phyloP scores from a whole-genome alignment of 495 filamentous ascomycete species.

The Aspergillus funiculosus region DNA sequence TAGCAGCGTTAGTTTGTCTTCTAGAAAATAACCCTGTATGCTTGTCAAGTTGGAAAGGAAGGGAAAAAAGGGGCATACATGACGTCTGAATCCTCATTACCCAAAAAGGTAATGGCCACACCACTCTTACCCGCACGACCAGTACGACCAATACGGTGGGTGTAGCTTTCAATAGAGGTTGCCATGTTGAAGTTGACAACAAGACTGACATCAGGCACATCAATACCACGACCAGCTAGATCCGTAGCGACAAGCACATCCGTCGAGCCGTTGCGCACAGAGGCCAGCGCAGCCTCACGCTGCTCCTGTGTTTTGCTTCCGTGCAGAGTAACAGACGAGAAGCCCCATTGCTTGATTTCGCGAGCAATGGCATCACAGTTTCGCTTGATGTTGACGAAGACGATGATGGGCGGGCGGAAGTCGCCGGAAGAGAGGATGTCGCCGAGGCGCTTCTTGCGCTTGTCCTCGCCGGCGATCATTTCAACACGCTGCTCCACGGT shows the following conservation, averaged over 20 bases:
- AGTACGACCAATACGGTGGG: conserved; percentile 95
- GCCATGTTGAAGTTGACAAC: conserved; percentile 99
- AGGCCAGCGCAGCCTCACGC: conserved; percentile 88
- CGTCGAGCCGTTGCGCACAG: conserved; percentile 68
- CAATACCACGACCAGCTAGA: conserved; percentile 95
- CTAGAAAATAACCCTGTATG: too few species aligned
- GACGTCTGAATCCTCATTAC: conserved; percentile 85
- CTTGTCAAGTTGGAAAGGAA: not conserved
- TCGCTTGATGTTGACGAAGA: conserved; percentile 99
- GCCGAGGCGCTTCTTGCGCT: conserved; percentile 89
- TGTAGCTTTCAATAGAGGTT: conserved; percentile 87
- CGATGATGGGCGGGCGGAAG: conserved; percentile 90
- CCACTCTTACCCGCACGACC: conserved; percentile 97
- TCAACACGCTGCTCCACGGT: conserved; percentile 98
- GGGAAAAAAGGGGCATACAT: conserved; percentile 55
- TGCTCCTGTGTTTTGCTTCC: conserved; percentile 97
- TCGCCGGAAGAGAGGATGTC: conserved; percentile 85
- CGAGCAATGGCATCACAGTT: conserved; percentile 95
- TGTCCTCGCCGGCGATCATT: conserved; percentile 87
- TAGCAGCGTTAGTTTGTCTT: not conserved
- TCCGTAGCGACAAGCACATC: conserved; percentile 97
- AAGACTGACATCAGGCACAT: conserved; percentile 88
- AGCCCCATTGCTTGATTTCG: conserved; percentile 94
- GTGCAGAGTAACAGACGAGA: conserved; percentile 84
- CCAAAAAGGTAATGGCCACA: conserved; percentile 94